phyloP scores from a whole-genome alignment of 164 flowering plant species.

The Taxillus chinensis region DNA sequence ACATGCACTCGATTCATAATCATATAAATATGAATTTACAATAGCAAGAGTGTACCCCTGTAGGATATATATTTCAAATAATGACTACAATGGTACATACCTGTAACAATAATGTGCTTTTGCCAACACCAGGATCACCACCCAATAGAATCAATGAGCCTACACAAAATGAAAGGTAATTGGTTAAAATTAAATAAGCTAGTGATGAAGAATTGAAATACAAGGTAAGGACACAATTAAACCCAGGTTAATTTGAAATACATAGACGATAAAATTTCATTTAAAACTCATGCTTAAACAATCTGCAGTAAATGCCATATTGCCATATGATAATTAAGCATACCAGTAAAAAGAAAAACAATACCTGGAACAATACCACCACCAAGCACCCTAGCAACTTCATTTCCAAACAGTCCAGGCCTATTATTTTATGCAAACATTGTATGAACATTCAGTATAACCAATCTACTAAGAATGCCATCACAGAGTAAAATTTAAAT shows the following conservation, averaged over 20 bases:
- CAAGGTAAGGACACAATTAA: background rate
- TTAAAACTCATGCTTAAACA: too few species aligned
- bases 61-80: background rate
- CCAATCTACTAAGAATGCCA: background rate
- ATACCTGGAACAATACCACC: slow-evolving; percentile 97
- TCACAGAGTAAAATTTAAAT: background rate
- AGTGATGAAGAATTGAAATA: background rate
- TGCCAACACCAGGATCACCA: slow-evolving; percentile 99
- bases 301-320: too few species aligned
- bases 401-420: slow-evolving; percentile 72
- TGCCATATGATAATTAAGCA: too few species aligned
- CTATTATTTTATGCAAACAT: slow-evolving; percentile 26
- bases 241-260: background rate
- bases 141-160: slow-evolving; percentile 92
- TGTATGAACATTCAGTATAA: background rate
- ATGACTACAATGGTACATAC: slow-evolving; percentile 15
- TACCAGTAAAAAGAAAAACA: background rate
- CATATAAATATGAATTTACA: too few species aligned
- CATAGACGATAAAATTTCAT: too few species aligned
- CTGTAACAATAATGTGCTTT: slow-evolving; percentile 90
- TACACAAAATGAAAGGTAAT: slow-evolving; percentile 14
- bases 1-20: background rate
- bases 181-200: background rate
- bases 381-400: slow-evolving; percentile 90
- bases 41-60: too few species aligned